Percentiles rank a stretch among this genome's conserved stretches.
phyloP scores from a whole-genome alignment of 306 rosid genomes.

The Vigna mungo region DNA sequence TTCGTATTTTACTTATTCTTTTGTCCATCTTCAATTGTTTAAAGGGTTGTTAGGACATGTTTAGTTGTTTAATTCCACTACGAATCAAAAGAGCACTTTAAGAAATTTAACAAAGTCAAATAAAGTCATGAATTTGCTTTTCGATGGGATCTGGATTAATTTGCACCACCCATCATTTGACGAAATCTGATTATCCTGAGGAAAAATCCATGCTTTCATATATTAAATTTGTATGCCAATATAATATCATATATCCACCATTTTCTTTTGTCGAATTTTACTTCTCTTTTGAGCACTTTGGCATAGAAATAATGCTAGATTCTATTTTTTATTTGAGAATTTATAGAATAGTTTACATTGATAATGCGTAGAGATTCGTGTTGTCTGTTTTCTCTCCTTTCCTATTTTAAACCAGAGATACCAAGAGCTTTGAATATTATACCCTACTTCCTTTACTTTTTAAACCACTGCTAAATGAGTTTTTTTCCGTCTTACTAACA shows the following conservation, averaged over 20 bases:
- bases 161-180: not conserved
- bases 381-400: not conserved
- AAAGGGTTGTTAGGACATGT: not conserved
- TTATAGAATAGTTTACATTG: no score
- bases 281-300: not conserved
- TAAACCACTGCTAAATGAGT: no score
- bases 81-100: slow-evolving; percentile 16
- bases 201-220: slow-evolving; percentile 20
- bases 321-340: not conserved
- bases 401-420: not conserved
- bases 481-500: no score
- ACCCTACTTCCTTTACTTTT: no score
- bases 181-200: not conserved
- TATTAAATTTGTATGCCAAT: not conserved
- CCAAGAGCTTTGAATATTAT: no score
- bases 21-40: slow-evolving; percentile 32
- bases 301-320: not conserved
- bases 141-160: not conserved
- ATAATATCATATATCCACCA: not conserved
- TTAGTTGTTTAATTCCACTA: slow-evolving; percentile 7
- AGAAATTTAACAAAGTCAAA: slow-evolving; percentile 1
- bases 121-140: slow-evolving; percentile 26
- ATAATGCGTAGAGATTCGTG: not conserved
- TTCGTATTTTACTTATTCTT: slow-evolving; percentile 32
- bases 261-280: not conserved